Evolutionary conservation across 192 early-diverging fungal genomes (phyloP).

Genomic region (Geranomyces variabilis): DNA sequence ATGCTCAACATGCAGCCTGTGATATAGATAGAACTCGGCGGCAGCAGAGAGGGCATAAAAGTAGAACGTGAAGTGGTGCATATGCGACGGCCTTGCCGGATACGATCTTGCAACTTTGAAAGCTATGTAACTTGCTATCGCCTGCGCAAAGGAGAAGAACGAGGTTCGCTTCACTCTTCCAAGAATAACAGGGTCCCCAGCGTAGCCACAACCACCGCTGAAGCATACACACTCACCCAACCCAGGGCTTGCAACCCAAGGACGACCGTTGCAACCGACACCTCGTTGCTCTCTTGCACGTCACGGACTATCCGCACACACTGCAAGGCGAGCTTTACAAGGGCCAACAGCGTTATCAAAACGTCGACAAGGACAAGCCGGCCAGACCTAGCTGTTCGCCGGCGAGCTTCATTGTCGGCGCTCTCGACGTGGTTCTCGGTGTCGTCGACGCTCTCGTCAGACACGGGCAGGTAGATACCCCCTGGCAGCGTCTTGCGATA

Average conservation of each 20-base stretch:
- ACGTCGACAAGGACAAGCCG: neutral
- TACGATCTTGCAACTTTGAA: constrained; percentile 1
- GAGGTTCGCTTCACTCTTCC: neutral
- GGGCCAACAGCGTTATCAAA: neutral
- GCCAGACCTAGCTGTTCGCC: neutral
- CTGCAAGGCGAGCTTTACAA: neutral
- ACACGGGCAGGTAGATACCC: constrained; percentile 4
- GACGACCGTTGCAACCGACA: neutral
- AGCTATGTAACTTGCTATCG: neutral
- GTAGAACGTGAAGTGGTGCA: neutral
- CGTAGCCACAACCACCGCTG: neutral
- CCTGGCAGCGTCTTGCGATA: constrained; percentile 2
- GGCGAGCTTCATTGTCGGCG: neutral
- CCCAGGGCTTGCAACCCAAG: neutral
- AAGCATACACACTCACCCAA: neutral
- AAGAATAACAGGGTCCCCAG: neutral
- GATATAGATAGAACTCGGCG: neutral
- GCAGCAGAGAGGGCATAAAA: neutral
- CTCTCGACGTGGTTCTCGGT: neutral
- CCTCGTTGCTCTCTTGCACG: neutral
- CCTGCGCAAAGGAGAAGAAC: neutral
- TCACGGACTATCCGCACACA: neutral
- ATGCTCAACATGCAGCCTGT: constrained; percentile 8
- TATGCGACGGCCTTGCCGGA: neutral
- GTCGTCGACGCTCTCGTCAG: neutral